A percentile compares a stretch with the other conserved stretches of the same genome.
phyloP scores from a whole-genome alignment of 1,284 basidiomycete species.

The Melanopsichium pennsylvanicum region DNA sequence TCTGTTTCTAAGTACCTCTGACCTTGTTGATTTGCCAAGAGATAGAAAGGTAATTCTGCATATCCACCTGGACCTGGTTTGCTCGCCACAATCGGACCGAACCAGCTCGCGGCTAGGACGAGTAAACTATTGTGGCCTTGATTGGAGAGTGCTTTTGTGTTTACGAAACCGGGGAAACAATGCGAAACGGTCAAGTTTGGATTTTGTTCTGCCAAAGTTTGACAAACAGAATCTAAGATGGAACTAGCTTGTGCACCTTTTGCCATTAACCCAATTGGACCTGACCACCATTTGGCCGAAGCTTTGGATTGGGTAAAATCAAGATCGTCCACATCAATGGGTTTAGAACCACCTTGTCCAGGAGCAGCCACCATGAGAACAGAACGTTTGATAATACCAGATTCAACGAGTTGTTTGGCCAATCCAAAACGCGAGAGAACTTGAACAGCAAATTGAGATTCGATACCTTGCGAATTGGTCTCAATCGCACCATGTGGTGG shows the following conservation, averaged over 20 bases:
- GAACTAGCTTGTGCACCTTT: constrained; percentile 34
- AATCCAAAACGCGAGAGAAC: constrained; percentile 65
- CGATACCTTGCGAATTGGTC: constrained; percentile 35
- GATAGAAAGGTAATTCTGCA: constrained; percentile 55
- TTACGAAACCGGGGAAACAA: constrained; percentile 56
- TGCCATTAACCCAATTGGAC: constrained; percentile 25
- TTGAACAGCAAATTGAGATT: constrained; percentile 65
- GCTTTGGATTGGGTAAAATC: constrained; percentile 47
- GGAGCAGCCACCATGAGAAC: constrained; percentile 63
- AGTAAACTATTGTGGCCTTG: constrained; percentile 59
- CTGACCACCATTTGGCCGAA: constrained; percentile 39
- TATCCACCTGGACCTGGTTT: constrained; percentile 44
- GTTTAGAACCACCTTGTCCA: constrained; percentile 32
- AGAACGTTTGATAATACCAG: constrained; percentile 58
- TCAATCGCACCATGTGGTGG: constrained; percentile 31
- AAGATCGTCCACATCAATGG: constrained; percentile 58
- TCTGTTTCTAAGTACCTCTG: constrained; percentile 41
- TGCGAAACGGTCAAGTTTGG: constrained; percentile 54
- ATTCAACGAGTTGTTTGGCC: constrained; percentile 60
- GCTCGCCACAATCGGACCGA: constrained; percentile 23
- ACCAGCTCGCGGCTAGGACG: constrained; percentile 39
- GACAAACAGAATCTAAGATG: constrained; percentile 45
- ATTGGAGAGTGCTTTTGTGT: constrained; percentile 60
- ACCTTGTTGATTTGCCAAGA: constrained; percentile 39
- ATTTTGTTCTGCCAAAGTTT: constrained; percentile 30